Evolutionary conservation across 495 filamentous ascomycete species (phyloP).

Genomic region (Talaromyces wortmannii): DNA sequence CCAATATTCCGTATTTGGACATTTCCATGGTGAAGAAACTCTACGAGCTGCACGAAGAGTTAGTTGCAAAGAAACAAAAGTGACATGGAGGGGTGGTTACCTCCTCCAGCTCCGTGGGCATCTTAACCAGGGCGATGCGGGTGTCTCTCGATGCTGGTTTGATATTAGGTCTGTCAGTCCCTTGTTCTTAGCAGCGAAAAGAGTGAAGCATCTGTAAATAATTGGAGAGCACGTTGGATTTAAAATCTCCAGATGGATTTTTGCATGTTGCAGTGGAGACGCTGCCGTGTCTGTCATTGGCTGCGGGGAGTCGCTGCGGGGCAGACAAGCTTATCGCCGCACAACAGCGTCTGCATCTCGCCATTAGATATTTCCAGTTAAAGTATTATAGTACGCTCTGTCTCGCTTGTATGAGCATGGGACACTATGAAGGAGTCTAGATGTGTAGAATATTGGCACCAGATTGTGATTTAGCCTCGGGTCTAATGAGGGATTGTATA

Average conservation of each 20-base stretch:
- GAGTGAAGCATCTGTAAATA: no score
- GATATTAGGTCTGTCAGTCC: background rate
- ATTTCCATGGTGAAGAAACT: constrained; percentile 86
- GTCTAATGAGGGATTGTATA: no score
- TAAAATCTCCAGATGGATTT: background rate
- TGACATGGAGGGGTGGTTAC: constrained; percentile 29
- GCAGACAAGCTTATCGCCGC: background rate
- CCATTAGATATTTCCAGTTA: no score
- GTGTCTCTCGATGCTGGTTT: background rate
- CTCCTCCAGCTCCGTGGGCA: constrained; percentile 82
- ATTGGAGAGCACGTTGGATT: background rate
- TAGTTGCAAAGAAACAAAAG: constrained; percentile 3
- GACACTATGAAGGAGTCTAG: no score
- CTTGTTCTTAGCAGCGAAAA: no score
- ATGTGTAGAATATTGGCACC: no score
- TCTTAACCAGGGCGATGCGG: constrained; percentile 21
- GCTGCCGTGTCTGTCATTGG: background rate
- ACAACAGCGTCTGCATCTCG: no score
- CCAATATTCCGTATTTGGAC: constrained; percentile 73
- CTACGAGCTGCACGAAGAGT: constrained; percentile 59
- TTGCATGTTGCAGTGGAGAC: background rate
- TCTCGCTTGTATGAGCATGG: no score
- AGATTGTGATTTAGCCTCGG: no score
- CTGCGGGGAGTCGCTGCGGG: background rate
- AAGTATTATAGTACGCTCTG: no score